Evolutionary conservation across 371 early-diverging fungal species (phyloP).

Genomic region (Batkoa obscura): DNA sequence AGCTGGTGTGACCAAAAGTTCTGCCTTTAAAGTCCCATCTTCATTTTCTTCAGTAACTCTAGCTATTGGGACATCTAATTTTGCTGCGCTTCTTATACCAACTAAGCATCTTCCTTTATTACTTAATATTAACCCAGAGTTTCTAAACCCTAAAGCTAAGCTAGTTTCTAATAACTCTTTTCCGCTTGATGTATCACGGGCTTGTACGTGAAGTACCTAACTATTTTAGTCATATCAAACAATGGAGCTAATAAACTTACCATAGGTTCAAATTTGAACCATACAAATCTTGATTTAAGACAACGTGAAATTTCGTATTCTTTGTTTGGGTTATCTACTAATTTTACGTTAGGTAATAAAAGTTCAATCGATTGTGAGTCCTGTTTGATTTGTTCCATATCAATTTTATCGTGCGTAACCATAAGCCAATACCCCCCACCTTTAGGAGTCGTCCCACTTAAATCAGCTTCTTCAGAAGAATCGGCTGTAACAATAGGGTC

Average conservation of each 20-base stretch:
- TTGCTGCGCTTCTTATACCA: conserved; percentile 33
- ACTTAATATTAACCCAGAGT: conserved; percentile 37
- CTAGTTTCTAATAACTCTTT: conserved; percentile 28
- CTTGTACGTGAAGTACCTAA: conserved; percentile 39
- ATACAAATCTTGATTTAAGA: conserved; percentile 12
- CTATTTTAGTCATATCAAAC: neutral
- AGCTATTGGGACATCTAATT: conserved; percentile 37
- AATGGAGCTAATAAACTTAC: conserved; percentile 12
- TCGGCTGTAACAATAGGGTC: conserved; percentile 15
- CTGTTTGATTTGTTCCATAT: conserved; percentile 10
- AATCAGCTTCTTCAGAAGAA: conserved; percentile 6
- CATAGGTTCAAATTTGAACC: conserved; percentile 43
- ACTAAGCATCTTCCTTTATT: conserved; percentile 29
- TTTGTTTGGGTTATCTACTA: neutral
- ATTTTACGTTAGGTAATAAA: neutral
- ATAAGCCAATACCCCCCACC: conserved; percentile 34
- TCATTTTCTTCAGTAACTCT: conserved; percentile 12
- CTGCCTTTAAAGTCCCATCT: conserved; percentile 12
- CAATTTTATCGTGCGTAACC: conserved; percentile 35
- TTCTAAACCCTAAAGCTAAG: conserved; percentile 32
- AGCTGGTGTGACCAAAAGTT: conserved; percentile 21
- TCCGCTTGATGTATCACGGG: conserved; percentile 24
- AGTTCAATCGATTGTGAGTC: conserved; percentile 1
- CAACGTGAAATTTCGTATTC: neutral
- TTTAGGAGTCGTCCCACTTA: conserved; percentile 10